Conservation (phyloP, 176 grass and related monocot species). For the Aegilops umbellulata region DNA sequence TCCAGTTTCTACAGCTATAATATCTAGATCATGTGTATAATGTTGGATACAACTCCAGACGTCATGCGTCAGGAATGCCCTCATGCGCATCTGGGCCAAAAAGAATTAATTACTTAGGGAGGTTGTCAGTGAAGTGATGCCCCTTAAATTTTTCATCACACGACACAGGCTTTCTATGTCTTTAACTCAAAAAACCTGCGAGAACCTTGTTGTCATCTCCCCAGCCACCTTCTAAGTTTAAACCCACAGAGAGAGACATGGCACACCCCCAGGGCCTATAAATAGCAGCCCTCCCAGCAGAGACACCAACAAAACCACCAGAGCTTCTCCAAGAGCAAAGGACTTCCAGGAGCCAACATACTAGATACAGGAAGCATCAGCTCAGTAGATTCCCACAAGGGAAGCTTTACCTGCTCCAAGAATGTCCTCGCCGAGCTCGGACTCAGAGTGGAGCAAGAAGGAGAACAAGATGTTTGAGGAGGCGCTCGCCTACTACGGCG, state of each 20-base stretch:
- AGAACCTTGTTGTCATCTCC: conserved; percentile 34
- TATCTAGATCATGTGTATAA: not conserved
- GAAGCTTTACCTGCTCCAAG: not conserved
- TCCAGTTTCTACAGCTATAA: not conserved
- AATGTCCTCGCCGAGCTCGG: conserved; percentile 41
- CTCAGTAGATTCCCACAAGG: conserved; percentile 17
- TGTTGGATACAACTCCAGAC: not conserved
- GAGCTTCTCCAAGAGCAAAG: conserved; percentile 36
- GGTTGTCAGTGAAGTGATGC: not conserved
- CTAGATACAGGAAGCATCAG: not conserved
- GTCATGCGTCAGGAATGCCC: not conserved
- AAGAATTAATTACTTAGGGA: conserved; percentile 2
- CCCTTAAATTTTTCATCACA: not conserved
- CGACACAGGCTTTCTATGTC: conserved; percentile 11
- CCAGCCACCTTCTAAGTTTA: not conserved
- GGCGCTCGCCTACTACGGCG: conserved; percentile 65
- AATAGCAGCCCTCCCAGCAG: conserved; percentile 30
- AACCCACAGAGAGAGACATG: conserved; percentile 21
- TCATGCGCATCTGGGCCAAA: not conserved
- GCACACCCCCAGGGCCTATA: conserved; percentile 31
- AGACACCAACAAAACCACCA: conserved; percentile 18
- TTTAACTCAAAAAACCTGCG: conserved; percentile 8
- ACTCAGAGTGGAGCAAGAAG: conserved; percentile 53
- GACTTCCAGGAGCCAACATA: conserved; percentile 10
- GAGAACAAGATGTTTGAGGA: conserved; percentile 91